phyloP scores from a whole-genome alignment of 2,329 filamentous ascomycete genomes.

The Alternaria sp. region DNA sequence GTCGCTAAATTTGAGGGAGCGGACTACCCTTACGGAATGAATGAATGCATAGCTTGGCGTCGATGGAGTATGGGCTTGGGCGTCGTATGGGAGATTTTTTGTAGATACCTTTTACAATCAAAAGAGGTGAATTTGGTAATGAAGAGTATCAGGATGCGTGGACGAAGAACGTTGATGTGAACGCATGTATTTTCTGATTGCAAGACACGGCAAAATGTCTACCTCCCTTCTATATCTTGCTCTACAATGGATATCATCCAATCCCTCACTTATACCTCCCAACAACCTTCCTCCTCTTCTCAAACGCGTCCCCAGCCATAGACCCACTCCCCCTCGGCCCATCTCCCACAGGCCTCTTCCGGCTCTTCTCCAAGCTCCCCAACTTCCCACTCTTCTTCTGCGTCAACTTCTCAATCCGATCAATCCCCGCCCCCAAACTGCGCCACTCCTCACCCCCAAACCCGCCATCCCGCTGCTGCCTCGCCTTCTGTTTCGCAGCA shows the following conservation, averaged over 20 bases:
- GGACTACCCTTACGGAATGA: constrained; percentile 9
- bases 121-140: not conserved
- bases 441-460: constrained; percentile 96
- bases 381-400: constrained; percentile 63
- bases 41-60: constrained; percentile 24
- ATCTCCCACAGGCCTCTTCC: constrained; percentile 79
- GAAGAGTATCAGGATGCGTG: not conserved
- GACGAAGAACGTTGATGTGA: not conserved
- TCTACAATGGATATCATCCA: not conserved
- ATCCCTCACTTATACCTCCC: constrained; percentile 28
- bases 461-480: constrained; percentile 53
- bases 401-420: constrained; percentile 85
- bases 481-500: constrained; percentile 64
- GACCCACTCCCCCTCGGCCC: constrained; percentile 70
- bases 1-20: not conserved
- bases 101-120: not conserved
- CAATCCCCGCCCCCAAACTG: constrained; percentile 80
- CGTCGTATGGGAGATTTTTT: not conserved
- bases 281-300: constrained; percentile 51
- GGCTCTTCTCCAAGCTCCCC: constrained; percentile 77
- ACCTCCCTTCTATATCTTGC: not conserved
- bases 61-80: not conserved
- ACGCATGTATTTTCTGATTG: not conserved
- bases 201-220: not conserved
- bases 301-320: constrained; percentile 76